phyloP scores from a whole-genome alignment of 2,329 filamentous ascomycete species.

The Aspergillus sp. region DNA sequence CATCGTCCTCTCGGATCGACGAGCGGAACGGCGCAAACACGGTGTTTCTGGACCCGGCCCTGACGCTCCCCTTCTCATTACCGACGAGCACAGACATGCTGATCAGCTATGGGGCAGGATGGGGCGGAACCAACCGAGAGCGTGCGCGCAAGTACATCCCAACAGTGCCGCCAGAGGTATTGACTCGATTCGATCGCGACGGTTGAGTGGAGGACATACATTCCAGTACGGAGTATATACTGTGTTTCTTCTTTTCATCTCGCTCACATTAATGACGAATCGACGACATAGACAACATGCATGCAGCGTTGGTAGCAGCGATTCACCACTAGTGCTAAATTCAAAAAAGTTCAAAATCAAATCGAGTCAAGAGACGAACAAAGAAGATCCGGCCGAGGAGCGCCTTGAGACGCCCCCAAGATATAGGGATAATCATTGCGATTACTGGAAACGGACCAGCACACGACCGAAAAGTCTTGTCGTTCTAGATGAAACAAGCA shows the following conservation, averaged over 20 bases:
- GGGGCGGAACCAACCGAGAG: conserved; percentile 89
- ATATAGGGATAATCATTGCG: conserved; percentile 24
- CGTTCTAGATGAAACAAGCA: conserved; percentile 19
- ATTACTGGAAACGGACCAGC: conserved; percentile 20
- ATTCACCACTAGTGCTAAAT: background rate
- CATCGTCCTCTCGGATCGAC: conserved; percentile 26
- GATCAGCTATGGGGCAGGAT: conserved; percentile 90
- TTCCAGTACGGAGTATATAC: conserved; percentile 9
- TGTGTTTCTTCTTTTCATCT: conserved; percentile 3
- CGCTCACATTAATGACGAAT: conserved; percentile 9
- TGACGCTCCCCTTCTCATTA: conserved; percentile 93
- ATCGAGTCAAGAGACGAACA: background rate
- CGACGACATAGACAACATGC: conserved; percentile 1
- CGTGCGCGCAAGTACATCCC: conserved; percentile 94
- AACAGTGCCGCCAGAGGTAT: conserved; percentile 89
- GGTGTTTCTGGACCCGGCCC: conserved; percentile 80
- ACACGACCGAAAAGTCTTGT: conserved; percentile 5
- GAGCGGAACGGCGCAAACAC: conserved; percentile 34
- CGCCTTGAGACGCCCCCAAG: conserved; percentile 4
- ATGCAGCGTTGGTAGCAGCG: background rate
- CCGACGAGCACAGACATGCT: conserved; percentile 98
- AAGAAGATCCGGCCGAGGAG: background rate
- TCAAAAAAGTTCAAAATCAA: background rate
- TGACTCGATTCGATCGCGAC: conserved; percentile 77
- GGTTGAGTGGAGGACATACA: conserved; percentile 20